Conservation (phyloP, 495 filamentous ascomycete genomes). For the Oidiodendron maius region DNA sequence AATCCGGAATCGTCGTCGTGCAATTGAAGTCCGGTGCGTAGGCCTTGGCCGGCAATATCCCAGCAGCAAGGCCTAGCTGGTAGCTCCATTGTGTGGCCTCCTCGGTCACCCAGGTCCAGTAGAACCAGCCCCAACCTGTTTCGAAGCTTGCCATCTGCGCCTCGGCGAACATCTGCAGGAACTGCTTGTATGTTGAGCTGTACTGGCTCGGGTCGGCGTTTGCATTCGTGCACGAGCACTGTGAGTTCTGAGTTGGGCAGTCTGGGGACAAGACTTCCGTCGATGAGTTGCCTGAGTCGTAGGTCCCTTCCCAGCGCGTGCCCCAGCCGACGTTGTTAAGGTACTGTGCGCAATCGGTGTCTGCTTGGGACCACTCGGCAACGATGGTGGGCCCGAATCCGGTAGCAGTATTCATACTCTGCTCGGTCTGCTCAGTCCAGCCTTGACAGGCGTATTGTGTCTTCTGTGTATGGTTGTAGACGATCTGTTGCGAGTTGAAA, state of each 20-base stretch:
- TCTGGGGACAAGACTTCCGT: slow-evolving; percentile 51
- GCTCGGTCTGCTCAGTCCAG: slow-evolving; percentile 73
- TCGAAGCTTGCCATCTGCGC: slow-evolving; percentile 94
- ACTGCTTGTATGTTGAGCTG: slow-evolving; percentile 72
- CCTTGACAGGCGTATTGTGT: slow-evolving; percentile 77
- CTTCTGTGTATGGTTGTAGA: slow-evolving; percentile 65
- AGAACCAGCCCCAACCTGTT: slow-evolving; percentile 92
- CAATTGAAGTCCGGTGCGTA: slow-evolving; percentile 76
- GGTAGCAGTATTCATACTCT: slow-evolving; percentile 61
- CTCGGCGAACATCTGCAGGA: slow-evolving; percentile 83
- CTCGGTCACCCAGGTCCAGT: slow-evolving; percentile 91
- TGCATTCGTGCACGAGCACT: slow-evolving; percentile 68
- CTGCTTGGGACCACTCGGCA: slow-evolving; percentile 97
- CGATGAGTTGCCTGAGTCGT: slow-evolving; percentile 47
- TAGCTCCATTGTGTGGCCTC: slow-evolving; percentile 90
- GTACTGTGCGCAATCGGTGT: slow-evolving; percentile 86
- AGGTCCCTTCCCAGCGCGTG: slow-evolving; percentile 85
- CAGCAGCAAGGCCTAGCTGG: slow-evolving; percentile 73
- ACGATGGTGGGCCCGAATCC: slow-evolving; percentile 97
- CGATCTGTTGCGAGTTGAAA: slow-evolving; percentile 74
- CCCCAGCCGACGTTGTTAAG: slow-evolving; percentile 89
- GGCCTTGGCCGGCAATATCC: slow-evolving; percentile 75
- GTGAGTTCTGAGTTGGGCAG: slow-evolving; percentile 58
- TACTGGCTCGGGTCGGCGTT: slow-evolving; percentile 69
- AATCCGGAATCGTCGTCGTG: slow-evolving; percentile 60